Conservation (phyloP, 306 rosid species). For the Pterocarpus macrocarpus region DNA sequence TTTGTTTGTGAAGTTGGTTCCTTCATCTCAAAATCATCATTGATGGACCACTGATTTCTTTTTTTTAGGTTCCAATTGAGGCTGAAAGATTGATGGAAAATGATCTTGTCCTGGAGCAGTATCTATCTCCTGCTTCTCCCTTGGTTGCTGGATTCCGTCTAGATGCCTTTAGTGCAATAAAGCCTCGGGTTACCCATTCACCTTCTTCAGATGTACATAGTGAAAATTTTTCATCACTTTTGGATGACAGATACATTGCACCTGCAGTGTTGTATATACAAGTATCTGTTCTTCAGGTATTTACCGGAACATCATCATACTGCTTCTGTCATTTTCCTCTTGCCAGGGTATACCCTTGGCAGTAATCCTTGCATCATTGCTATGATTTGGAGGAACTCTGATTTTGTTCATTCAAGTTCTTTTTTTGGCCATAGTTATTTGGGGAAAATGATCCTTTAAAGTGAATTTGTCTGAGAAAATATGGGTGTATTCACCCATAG, state of each 20-base stretch:
- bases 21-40: constrained; percentile 12
- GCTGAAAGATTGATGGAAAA: constrained; percentile 77
- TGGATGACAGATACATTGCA: constrained; percentile 83
- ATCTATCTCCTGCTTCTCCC: constrained; percentile 78
- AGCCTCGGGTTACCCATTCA: constrained; percentile 92
- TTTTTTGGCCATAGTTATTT: background rate
- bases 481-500: too few species aligned
- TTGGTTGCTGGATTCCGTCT: constrained; percentile 90
- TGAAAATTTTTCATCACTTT: constrained; percentile 59
- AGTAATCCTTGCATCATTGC: constrained; percentile 40
- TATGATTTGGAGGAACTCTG: constrained; percentile 21
- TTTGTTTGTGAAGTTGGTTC: constrained; percentile 34
- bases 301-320: constrained; percentile 38
- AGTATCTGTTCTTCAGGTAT: constrained; percentile 90
- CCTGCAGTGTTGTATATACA: constrained; percentile 87
- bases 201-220: constrained; percentile 63
- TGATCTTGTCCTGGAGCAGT: constrained; percentile 83
- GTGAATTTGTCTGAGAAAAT: too few species aligned
- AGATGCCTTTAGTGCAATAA: constrained; percentile 87
- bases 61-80: constrained; percentile 88
- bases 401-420: constrained; percentile 8
- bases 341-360: constrained; percentile 31
- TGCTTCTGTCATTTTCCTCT: constrained; percentile 39
- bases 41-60: constrained; percentile 14
- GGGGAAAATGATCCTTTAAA: too few species aligned